A percentile compares a stretch with the other conserved stretches of the same genome.
Evolutionary conservation across 495 filamentous ascomycete genomes (phyloP).

Genomic region (Rusavskia elegans): DNA sequence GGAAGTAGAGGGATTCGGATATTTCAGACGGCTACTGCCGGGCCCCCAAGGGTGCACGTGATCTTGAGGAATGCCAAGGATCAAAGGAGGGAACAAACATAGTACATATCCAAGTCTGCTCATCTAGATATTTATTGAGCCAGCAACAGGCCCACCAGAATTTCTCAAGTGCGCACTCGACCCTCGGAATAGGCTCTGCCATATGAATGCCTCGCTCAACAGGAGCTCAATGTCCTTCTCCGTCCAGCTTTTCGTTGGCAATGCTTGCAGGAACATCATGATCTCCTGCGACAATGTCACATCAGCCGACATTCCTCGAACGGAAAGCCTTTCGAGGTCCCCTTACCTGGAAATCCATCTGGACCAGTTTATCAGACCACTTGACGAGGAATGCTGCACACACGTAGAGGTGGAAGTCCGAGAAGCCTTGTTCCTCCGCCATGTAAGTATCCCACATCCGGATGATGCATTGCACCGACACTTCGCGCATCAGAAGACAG

Average conservation of each 20-base stretch:
- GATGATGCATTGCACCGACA: constrained; percentile 89
- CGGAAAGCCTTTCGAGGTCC: not conserved
- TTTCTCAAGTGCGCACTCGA: constrained; percentile 66
- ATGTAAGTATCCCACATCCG: constrained; percentile 99
- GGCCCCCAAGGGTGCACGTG: no score
- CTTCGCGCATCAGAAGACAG: constrained; percentile 91
- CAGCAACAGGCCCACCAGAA: constrained; percentile 17
- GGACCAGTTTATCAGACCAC: constrained; percentile 85
- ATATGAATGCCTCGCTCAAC: constrained; percentile 89
- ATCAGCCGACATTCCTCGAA: not conserved
- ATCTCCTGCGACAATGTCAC: constrained; percentile 44
- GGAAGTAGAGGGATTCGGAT: no score
- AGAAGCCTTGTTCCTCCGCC: constrained; percentile 96
- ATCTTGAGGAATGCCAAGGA: no score
- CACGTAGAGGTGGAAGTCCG: constrained; percentile 93
- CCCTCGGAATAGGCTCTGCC: constrained; percentile 83
- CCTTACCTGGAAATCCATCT: constrained; percentile 79
- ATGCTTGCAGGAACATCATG: constrained; percentile 97
- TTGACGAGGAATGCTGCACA: constrained; percentile 98
- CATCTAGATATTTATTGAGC: not conserved
- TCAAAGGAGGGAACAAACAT: no score
- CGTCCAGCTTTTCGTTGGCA: constrained; percentile 90
- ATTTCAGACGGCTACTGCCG: no score
- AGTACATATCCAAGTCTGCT: no score
- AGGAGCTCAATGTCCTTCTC: constrained; percentile 96